Conservation (phyloP, 148 eudicot species). For the Persicaria maculosa region DNA sequence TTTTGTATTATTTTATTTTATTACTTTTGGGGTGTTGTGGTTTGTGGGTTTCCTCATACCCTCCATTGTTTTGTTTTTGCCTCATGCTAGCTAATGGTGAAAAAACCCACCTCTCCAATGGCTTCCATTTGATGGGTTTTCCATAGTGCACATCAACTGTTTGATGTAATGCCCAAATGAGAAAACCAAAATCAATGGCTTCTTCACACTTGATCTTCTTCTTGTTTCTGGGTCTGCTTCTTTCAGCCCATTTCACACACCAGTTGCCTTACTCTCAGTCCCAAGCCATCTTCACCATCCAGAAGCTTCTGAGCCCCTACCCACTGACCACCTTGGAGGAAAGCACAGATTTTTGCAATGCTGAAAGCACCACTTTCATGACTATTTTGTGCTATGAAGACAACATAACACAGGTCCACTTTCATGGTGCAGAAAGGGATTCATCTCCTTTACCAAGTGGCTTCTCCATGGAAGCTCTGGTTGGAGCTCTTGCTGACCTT, state of each 20-base stretch:
- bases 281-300: slow-evolving; percentile 39
- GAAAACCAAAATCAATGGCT: not conserved
- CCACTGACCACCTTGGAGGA: slow-evolving; percentile 36
- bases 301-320: slow-evolving; percentile 36
- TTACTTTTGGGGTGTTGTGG: not conserved
- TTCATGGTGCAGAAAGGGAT: slow-evolving; percentile 29
- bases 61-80: not conserved
- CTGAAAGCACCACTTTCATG: slow-evolving; percentile 38
- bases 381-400: slow-evolving; percentile 56
- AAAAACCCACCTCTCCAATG: slow-evolving; percentile 12
- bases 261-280: slow-evolving; percentile 43
- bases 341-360: slow-evolving; percentile 43
- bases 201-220: not conserved
- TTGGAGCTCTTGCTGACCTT: slow-evolving; percentile 37
- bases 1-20: not conserved
- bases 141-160: not conserved
- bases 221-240: slow-evolving; percentile 17
- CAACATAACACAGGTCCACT: slow-evolving; percentile 61
- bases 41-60: not conserved
- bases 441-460: slow-evolving; percentile 27
- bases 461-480: slow-evolving; percentile 41
- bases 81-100: not conserved
- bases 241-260: slow-evolving; percentile 23
- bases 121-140: slow-evolving; percentile 8
- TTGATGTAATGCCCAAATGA: slow-evolving; percentile 11